A percentile compares a stretch with the other conserved stretches of the same genome.
Evolutionary conservation across 2,329 filamentous ascomycete species (phyloP).

Genomic region (Sphaerostilbella broomeana): DNA sequence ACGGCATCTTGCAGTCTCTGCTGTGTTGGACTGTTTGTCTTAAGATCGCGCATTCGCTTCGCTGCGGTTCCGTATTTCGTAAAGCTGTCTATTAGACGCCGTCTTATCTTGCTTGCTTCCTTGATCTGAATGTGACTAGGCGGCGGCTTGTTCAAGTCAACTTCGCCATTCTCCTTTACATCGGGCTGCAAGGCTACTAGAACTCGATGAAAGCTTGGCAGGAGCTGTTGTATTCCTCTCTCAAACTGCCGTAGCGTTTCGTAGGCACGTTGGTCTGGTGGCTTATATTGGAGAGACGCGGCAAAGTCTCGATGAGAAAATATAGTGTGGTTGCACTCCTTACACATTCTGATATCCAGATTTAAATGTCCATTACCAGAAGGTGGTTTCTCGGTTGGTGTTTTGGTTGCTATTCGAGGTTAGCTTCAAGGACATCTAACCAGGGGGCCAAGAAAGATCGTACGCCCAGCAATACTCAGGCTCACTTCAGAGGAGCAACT

Average conservation of each 20-base stretch:
- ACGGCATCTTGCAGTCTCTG: slow-evolving; percentile 71
- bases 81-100: slow-evolving; percentile 81
- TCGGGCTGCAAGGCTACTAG: slow-evolving; percentile 62
- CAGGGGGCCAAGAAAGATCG: slow-evolving; percentile 13
- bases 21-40: slow-evolving; percentile 66
- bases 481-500: slow-evolving; percentile 79
- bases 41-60: slow-evolving; percentile 71
- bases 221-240: slow-evolving; percentile 70
- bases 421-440: not conserved
- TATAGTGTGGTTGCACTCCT: slow-evolving; percentile 65
- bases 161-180: slow-evolving; percentile 31
- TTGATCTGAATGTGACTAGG: slow-evolving; percentile 62
- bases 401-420: slow-evolving; percentile 14
- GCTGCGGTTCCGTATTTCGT: slow-evolving; percentile 80
- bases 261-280: slow-evolving; percentile 72
- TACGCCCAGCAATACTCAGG: slow-evolving; percentile 61
- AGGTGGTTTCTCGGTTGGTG: slow-evolving; percentile 37
- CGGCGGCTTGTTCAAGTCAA: slow-evolving; percentile 35
- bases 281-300: slow-evolving; percentile 59
- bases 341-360: slow-evolving; percentile 85
- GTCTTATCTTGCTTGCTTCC: slow-evolving; percentile 84
- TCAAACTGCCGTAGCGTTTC: slow-evolving; percentile 82
- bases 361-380: slow-evolving; percentile 46
- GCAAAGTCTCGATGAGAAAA: slow-evolving; percentile 69
- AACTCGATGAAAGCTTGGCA: slow-evolving; percentile 78